Base-by-base conservation (phyloP, 441 rosid genomes). In the Corymbia calophylla region DNA sequence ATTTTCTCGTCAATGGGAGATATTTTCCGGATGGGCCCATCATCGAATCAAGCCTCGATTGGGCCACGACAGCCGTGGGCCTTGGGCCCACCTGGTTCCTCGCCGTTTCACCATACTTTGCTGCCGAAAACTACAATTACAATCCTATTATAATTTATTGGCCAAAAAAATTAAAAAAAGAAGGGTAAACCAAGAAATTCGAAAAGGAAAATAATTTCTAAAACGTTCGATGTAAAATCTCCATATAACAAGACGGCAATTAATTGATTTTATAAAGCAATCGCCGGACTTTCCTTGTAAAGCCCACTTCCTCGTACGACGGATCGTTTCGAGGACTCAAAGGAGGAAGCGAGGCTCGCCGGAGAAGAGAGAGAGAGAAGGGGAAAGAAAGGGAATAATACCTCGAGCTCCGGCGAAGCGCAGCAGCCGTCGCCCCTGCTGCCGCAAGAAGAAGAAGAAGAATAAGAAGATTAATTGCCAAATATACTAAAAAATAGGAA, bases 341-440 rank as follows among this genome's bases (percentile, higher is more conserved):
- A 23, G 54, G 8, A 23, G 54, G 5, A 1, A 44, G 73, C 19
- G 64, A 62, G 7, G 15, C 80, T 62, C 11, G 11, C 54, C 73
- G 35, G n/a, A 62, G 19, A 10, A 5, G 5, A 29, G 1, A 35
- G 0, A 27, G 29, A 23, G 25, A 21, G 21, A 1, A 70, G 15
- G 84, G 23, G 18, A 4, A 2, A 8, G 84, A 44, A 25, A 77
- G 70, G 54, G 16, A 21, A 32, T 13, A 31, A 88, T 93, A 95
- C 97, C 97, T 94, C 93, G 29, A 91, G 88, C 53, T 93, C 91
- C 58, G 92, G 93, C 85, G 96, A 91, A 89, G 88, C 91, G 21
- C 87, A 84, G 35, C 88, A 88, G 58, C 92, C 94, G 8, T 93
- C 92, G 53, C 90, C 93, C 89, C 92, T 81, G 88, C 85, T 15